Conservation (phyloP, 1,284 basidiomycete genomes). For the Naganishia sp. region DNA sequence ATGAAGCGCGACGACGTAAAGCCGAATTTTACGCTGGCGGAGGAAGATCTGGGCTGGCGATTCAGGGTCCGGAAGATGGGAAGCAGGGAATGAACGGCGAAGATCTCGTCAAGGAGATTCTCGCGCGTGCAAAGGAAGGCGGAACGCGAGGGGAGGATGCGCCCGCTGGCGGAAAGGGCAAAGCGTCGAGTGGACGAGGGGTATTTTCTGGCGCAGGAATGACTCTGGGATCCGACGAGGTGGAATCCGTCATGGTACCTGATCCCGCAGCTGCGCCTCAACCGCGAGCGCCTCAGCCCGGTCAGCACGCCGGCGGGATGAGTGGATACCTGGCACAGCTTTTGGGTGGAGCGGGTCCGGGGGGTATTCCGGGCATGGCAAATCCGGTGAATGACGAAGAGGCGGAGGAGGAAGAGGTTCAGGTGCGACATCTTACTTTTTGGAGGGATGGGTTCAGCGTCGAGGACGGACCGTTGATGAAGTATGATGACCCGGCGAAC, state of each 20-base stretch:
- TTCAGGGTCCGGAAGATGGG: conserved; percentile 73
- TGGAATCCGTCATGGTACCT: conserved; percentile 69
- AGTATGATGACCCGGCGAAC: conserved; percentile 80
- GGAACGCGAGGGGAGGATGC: conserved; percentile 40
- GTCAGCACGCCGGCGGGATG: conserved; percentile 25
- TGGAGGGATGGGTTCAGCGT: conserved; percentile 94
- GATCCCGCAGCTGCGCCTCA: conserved; percentile 59
- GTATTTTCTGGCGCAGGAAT: conserved; percentile 73
- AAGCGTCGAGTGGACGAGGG: background rate
- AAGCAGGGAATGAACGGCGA: conserved; percentile 53
- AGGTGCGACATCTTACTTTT: conserved; percentile 79
- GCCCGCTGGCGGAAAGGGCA: background rate
- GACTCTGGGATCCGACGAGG: conserved; percentile 82
- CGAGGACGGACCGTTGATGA: conserved; percentile 82
- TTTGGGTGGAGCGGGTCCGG: conserved; percentile 21
- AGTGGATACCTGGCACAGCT: conserved; percentile 13
- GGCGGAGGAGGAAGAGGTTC: conserved; percentile 63
- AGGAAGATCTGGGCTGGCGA: conserved; percentile 72
- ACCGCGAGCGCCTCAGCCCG: conserved; percentile 12
- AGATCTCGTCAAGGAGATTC: conserved; percentile 76
- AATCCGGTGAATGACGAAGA: conserved; percentile 49
- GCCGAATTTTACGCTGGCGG: conserved; percentile 66
- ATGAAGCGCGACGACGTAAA: background rate
- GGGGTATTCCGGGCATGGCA: conserved; percentile 33
- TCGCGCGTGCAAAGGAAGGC: conserved; percentile 78